Conservation (phyloP, 2,329 filamentous ascomycete species). For the Cucurbitaria berberidis region DNA sequence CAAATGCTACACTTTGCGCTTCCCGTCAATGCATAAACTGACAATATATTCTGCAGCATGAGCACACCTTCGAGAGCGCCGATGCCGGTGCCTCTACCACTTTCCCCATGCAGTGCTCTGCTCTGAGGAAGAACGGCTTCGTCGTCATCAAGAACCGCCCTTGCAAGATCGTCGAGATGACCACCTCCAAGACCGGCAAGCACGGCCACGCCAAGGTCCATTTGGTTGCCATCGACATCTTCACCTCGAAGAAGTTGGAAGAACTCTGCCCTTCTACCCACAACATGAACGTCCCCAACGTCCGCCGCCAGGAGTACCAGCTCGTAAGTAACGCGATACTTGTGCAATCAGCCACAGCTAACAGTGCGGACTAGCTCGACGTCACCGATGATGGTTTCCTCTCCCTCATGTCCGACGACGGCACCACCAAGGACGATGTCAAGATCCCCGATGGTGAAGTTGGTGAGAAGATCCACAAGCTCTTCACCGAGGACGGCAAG, state of each 20-base stretch:
- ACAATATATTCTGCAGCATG: constrained; percentile 52
- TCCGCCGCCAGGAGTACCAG: constrained; percentile 88
- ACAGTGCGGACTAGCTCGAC: constrained; percentile 69
- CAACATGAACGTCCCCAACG: constrained; percentile 97
- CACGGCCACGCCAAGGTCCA: constrained; percentile 99
- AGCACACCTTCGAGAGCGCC: constrained; percentile 84
- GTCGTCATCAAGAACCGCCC: constrained; percentile 98
- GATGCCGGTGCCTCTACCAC: constrained; percentile 95
- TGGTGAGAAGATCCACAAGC: constrained; percentile 82
- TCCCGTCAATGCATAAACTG: constrained; percentile 17
- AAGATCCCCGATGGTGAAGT: constrained; percentile 89
- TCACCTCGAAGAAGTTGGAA: constrained; percentile 99
- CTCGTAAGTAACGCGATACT: constrained; percentile 71
- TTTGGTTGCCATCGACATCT: constrained; percentile 97
- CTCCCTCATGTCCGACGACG: constrained; percentile 87
- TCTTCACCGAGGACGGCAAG: constrained; percentile 84
- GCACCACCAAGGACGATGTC: constrained; percentile 92
- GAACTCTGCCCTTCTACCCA: constrained; percentile 97
- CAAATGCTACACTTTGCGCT: background rate
- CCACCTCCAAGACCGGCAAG: constrained; percentile 99
- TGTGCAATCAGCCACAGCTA: constrained; percentile 19
- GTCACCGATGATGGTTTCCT: constrained; percentile 94
- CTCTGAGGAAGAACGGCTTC: constrained; percentile 98
- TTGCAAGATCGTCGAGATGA: constrained; percentile 99
- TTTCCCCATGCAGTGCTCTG: constrained; percentile 99